Evolutionary conservation across 2,329 filamentous ascomycete species (phyloP).

Genomic region (Penicillium sp.): DNA sequence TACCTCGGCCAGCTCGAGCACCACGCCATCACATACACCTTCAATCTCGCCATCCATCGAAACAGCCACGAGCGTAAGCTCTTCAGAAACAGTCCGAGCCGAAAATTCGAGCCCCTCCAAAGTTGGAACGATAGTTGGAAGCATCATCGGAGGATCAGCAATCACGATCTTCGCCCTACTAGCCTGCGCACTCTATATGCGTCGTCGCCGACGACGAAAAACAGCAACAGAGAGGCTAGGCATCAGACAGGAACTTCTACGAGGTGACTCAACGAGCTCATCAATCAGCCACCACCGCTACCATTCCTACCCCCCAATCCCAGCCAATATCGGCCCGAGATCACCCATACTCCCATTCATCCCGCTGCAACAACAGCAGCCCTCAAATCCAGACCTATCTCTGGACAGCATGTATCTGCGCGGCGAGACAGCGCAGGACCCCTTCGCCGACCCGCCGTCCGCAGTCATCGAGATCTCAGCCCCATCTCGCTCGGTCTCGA

Average conservation of each 20-base stretch:
- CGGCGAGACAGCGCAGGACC: neutral
- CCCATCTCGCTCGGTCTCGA: slow-evolving; percentile 14
- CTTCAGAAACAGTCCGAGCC: neutral
- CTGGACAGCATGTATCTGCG: slow-evolving; percentile 5
- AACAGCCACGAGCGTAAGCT: neutral
- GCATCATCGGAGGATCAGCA: slow-evolving; percentile 27
- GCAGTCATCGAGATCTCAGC: slow-evolving; percentile 15
- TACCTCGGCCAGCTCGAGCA: neutral
- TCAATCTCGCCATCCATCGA: neutral
- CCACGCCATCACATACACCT: neutral
- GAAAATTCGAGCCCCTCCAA: neutral
- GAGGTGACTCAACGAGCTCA: slow-evolving; percentile 18
- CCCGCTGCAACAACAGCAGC: slow-evolving; percentile 4
- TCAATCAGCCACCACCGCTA: slow-evolving; percentile 2
- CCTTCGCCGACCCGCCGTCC: slow-evolving; percentile 6
- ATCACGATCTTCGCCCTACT: slow-evolving; percentile 26
- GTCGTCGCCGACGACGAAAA: slow-evolving; percentile 22
- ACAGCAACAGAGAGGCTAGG: neutral
- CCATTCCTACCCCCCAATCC: slow-evolving; percentile 7
- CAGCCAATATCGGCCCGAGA: neutral
- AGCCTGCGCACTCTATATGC: slow-evolving; percentile 23
- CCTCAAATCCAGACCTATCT: slow-evolving; percentile 8
- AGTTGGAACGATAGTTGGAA: slow-evolving; percentile 29
- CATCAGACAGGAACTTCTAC: slow-evolving; percentile 21
- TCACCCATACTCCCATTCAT: slow-evolving; percentile 10